Conservation (phyloP, 2,329 filamentous ascomycete genomes). For the Penicillium capsulatum region DNA sequence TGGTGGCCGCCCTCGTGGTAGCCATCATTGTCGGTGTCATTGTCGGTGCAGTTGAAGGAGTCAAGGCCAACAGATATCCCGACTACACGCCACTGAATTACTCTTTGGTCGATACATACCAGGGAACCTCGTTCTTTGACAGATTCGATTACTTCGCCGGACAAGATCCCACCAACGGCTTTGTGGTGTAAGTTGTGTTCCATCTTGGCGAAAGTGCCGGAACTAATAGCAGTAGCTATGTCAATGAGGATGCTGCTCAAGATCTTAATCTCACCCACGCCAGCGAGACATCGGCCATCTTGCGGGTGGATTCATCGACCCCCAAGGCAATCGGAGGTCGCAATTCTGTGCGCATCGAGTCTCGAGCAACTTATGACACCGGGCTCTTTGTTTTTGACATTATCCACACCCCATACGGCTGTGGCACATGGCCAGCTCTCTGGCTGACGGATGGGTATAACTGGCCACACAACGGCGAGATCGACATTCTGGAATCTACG, state of each 20-base stretch:
- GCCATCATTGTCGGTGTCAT: conserved; percentile 49
- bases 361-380: conserved; percentile 56
- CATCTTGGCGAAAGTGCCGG: no score
- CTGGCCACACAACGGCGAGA: conserved; percentile 63
- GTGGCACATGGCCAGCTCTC: conserved; percentile 62
- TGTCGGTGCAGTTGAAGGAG: conserved; percentile 41
- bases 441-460: conserved; percentile 60
- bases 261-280: conserved; percentile 59
- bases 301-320: conserved; percentile 60
- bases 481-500: conserved; percentile 59
- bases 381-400: conserved; percentile 67
- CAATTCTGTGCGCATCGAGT: conserved; percentile 60
- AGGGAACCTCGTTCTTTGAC: conserved; percentile 43
- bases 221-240: conserved; percentile 16
- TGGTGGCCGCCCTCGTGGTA: conserved; percentile 38
- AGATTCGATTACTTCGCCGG: conserved; percentile 45
- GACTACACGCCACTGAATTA: conserved; percentile 43
- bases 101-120: conserved; percentile 40
- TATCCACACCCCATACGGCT: conserved; percentile 60
- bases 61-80: conserved; percentile 40
- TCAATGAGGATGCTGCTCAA: conserved; percentile 26
- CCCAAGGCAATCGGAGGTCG: conserved; percentile 57
- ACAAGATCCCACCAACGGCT: conserved; percentile 44
- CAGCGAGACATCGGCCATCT: conserved; percentile 49
- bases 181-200: conserved; percentile 39